Conservation (phyloP, 2,329 filamentous ascomycete species). For the Penicillium glabrum region DNA sequence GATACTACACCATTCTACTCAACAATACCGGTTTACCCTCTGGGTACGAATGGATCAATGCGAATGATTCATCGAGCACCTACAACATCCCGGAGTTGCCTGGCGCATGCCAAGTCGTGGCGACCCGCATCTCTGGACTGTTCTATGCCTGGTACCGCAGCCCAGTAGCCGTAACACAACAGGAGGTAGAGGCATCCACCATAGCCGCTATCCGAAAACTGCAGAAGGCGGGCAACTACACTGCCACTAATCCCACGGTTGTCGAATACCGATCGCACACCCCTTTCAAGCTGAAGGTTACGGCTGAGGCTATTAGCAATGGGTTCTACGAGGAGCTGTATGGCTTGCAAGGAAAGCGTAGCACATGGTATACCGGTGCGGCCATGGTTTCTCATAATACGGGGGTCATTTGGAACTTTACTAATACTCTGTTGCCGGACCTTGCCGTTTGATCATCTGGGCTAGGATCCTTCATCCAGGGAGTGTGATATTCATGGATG, state of each 20-base stretch:
- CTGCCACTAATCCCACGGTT: neutral
- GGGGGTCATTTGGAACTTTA: conserved; percentile 16
- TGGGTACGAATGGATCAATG: neutral
- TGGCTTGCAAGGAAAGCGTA: conserved; percentile 41
- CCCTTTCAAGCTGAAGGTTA: conserved; percentile 34
- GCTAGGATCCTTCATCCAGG: too few relatives aligned
- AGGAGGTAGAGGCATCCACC: neutral
- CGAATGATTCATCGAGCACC: neutral
- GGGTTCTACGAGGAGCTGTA: conserved; percentile 43
- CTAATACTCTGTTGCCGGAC: neutral
- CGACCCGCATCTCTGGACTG: neutral
- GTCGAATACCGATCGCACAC: conserved; percentile 18
- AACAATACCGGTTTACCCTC: neutral
- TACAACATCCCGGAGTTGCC: conserved; percentile 3
- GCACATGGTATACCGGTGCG: conserved; percentile 45
- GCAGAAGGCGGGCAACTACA: neutral
- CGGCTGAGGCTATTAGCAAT: conserved; percentile 30
- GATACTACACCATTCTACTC: conserved; percentile 37
- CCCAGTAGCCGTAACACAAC: neutral
- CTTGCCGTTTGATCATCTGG: neutral
- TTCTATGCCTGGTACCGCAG: neutral
- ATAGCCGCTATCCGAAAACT: neutral
- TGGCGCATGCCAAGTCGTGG: neutral
- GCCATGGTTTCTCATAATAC: conserved; percentile 27
- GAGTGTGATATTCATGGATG: too few relatives aligned